phyloP scores from a whole-genome alignment of 2,329 filamentous ascomycete species.

The Penicillium sp. region DNA sequence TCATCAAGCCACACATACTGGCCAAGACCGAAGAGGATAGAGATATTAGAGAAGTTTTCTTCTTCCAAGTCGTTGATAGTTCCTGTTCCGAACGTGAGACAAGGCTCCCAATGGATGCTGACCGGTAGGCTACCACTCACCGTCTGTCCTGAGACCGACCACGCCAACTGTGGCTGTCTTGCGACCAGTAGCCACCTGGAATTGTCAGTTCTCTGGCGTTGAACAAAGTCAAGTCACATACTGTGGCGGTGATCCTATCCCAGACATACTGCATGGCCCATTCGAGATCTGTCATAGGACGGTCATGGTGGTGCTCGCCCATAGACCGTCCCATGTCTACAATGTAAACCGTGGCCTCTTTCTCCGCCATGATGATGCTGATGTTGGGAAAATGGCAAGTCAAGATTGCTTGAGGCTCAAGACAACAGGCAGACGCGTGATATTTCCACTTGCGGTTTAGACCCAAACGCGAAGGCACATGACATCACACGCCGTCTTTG shows the following conservation, averaged over 20 bases:
- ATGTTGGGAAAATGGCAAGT: neutral
- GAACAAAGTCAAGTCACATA: slow-evolving; percentile 41
- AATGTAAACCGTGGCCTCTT: slow-evolving; percentile 90
- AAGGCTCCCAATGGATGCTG: neutral
- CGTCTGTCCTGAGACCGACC: slow-evolving; percentile 76
- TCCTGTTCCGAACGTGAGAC: slow-evolving; percentile 37
- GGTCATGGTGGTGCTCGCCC: slow-evolving; percentile 67
- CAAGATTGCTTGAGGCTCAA: slow-evolving; percentile 7
- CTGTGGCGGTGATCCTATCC: slow-evolving; percentile 81
- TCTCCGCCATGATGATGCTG: slow-evolving; percentile 69
- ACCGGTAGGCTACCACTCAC: slow-evolving; percentile 31
- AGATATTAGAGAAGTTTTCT: slow-evolving; percentile 77
- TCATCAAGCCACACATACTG: slow-evolving; percentile 55
- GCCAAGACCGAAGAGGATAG: slow-evolving; percentile 61
- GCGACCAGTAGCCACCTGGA: slow-evolving; percentile 60
- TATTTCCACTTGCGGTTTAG: slow-evolving; percentile 37
- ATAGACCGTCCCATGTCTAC: slow-evolving; percentile 87
- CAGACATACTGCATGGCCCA: slow-evolving; percentile 90
- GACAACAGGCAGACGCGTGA: slow-evolving; percentile 42
- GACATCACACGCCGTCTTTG: slow-evolving; percentile 32
- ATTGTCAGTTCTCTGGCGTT: neutral
- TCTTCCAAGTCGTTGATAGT: slow-evolving; percentile 66
- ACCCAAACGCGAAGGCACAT: slow-evolving; percentile 39
- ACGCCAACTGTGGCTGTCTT: slow-evolving; percentile 77
- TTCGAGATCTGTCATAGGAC: slow-evolving; percentile 76